Base-by-base conservation (phyloP, 2,329 filamentous ascomycete species). In the Polychaeton citri region DNA sequence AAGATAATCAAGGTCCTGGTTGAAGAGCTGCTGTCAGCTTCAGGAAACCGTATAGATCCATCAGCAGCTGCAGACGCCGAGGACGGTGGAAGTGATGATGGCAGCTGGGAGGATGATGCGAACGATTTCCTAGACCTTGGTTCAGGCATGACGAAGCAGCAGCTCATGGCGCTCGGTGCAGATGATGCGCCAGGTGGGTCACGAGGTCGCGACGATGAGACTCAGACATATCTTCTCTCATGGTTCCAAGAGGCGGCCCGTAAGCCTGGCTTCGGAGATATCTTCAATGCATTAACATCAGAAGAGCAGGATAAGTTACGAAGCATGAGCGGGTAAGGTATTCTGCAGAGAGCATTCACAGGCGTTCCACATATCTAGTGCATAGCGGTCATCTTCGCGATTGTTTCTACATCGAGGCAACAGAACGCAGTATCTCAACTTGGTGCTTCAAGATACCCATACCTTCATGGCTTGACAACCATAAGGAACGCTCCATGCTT, bases 1-100 rank as follows among this genome's bases (percentile, higher is more conserved):
- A 98, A 98, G 65, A 95, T 98, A 41, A 65, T 96, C 60, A 98
- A 98, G 66, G 80, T 96, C 3, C 74, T 98, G 6, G 80, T 96
- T 32, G 85, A 94, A 53, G 90, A 98, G 62, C 74, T 98, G 3
- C 68, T 82, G 5, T 85, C 83, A 0, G 84, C 86, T 2, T 79
- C 82, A 4, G 84, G 83, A 17, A 61, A 43, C 13, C 26, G 37
- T 17, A 30, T 77, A 1, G 72, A 74, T 30, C 62, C 68, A 3
- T 65, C 64, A 2, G 73, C 74, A 0, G 78, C 76, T 0, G 71
- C 74, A 0, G 80, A 76, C 36, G 76, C 79, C 17, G 77, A 78
- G 26, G 81, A 81, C 7, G 82, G 85, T 38, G 84, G 82, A 39
- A 81, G 81, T 19, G 59, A 62, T 24, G 59, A 63, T 37, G 63